Conservation (phyloP, 2,329 filamentous ascomycete genomes). For the Thermomyces lanuginosus region DNA sequence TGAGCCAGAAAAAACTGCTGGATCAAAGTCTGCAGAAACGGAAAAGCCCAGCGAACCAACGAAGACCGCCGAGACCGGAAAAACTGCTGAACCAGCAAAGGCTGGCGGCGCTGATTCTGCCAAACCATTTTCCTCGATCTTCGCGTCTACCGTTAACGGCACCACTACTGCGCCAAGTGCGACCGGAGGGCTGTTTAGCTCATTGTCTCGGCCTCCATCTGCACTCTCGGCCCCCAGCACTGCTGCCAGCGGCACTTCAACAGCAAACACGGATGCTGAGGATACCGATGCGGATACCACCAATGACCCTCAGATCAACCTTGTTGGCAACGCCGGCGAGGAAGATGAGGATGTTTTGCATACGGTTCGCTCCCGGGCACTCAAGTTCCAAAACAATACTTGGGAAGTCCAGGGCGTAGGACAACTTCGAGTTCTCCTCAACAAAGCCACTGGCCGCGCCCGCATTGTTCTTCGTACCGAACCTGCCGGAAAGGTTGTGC, state of each 20-base stretch:
- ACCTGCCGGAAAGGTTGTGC: slow-evolving; percentile 53
- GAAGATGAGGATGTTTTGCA: slow-evolving; percentile 55
- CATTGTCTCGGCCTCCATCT: no score
- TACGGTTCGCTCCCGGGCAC: slow-evolving; percentile 54
- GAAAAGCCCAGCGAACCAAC: no score
- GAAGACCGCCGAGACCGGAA: no score
- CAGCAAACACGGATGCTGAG: slow-evolving; percentile 6
- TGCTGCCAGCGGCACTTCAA: slow-evolving; percentile 5
- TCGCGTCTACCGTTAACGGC: no score
- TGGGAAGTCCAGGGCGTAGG: slow-evolving; percentile 61
- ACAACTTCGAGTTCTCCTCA: slow-evolving; percentile 53
- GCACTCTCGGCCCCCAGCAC: no score
- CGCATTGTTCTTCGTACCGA: slow-evolving; percentile 60
- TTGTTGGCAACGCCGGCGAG: slow-evolving; percentile 52
- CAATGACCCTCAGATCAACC: slow-evolving; percentile 49
- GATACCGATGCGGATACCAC: slow-evolving; percentile 10
- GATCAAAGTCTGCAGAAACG: no score
- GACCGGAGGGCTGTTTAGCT: no score
- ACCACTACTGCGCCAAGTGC: no score
- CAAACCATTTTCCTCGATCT: no score
- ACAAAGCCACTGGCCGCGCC: slow-evolving; percentile 50
- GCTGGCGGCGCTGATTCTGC: no score
- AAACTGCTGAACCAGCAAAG: no score
- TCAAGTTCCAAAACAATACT: slow-evolving; percentile 34
- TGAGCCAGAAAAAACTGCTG: no score